A percentile compares a stretch with the other conserved stretches of the same genome.
Conservation (phyloP, 23 red algal genomes). For the Chondrus crispus region DNA sequence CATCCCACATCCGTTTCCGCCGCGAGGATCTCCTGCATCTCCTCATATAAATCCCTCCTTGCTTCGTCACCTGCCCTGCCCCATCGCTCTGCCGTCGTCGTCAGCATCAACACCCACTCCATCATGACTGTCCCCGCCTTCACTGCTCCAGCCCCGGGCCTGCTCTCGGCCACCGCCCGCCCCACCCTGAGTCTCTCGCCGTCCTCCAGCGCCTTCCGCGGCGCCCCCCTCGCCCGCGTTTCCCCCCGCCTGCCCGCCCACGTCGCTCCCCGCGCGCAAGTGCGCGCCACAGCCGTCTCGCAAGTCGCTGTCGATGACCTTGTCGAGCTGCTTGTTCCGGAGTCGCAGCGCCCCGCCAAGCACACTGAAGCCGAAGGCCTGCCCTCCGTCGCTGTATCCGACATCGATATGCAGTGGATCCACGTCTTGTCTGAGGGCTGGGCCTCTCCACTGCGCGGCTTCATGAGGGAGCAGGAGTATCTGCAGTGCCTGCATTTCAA, state of each 20-base stretch:
- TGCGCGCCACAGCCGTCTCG: not conserved
- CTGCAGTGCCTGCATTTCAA: conserved; percentile 96
- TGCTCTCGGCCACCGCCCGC: too few relatives aligned
- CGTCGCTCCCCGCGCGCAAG: not conserved
- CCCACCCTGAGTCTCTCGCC: not conserved
- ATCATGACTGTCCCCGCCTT: not conserved
- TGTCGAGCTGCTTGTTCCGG: conserved; percentile 66
- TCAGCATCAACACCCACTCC: not conserved
- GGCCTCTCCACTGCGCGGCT: conserved; percentile 90
- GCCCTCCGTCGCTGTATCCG: conserved; percentile 67
- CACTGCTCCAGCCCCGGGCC: too few relatives aligned
- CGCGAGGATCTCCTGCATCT: not conserved
- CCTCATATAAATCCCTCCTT: not conserved
- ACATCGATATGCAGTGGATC: conserved; percentile 94
- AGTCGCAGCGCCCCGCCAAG: conserved; percentile 13
- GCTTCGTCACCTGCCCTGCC: not conserved
- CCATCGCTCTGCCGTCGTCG: not conserved
- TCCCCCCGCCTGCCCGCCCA: not conserved
- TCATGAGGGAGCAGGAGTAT: conserved; percentile 97
- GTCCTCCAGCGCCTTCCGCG: not conserved
- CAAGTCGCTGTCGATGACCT: conserved; percentile 22
- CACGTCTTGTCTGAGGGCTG: conserved; percentile 97
- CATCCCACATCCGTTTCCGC: not conserved
- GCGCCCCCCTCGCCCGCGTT: not conserved
- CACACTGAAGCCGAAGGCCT: conserved; percentile 65